Evolutionary conservation across 1,284 basidiomycete genomes (phyloP), one percentile per base, ranked within the genome.

Genomic region (Sporisorium graminicola): DNA sequence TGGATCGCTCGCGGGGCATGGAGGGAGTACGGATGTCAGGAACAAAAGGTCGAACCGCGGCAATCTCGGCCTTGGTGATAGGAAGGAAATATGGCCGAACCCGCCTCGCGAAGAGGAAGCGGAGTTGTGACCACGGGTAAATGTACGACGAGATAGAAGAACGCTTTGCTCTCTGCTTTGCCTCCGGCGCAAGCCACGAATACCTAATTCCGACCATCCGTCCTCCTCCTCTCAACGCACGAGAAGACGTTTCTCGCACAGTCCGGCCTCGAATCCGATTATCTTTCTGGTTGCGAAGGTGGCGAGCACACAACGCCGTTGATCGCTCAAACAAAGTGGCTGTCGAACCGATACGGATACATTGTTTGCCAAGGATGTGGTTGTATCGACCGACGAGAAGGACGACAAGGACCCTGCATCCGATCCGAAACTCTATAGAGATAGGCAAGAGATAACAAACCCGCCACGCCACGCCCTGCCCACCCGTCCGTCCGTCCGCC

Each of bases 391-490:
- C 29, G 29, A 31, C 16, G 5, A 46, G 24, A 5, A 12, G n/a
- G n/a, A n/a, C n/a, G n/a, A n/a, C n/a, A n/a, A 31, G 49, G 49
- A 50, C 49, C 49, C 49, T 50, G 49, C 49, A 50, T 50, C 49
- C 49, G 29, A 50, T 50, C 27, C 20, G 27, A 50, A 50, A 50
- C 49, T 50, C 29, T 50, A 13, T 47, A 18, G 27, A 27, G 47
- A 50, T 27, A 31, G 18, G 35, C 35, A 3, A 31, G 49, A 50
- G 49, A 50, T 50, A 50, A 49, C 47, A n/a, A 16, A 1, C 24
- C 24, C 14, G 8, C 35, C 35, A 13, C 8, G 35, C 35, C n/a
- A n/a, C n/a, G n/a, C n/a, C n/a, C n/a, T n/a, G n/a, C n/a, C n/a
- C n/a, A n/a, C n/a, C n/a, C n/a, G n/a, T n/a, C n/a, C n/a, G n/a